phyloP scores from a whole-genome alignment of 345 rosid species.

The Chamaenerion angustifolium region DNA sequence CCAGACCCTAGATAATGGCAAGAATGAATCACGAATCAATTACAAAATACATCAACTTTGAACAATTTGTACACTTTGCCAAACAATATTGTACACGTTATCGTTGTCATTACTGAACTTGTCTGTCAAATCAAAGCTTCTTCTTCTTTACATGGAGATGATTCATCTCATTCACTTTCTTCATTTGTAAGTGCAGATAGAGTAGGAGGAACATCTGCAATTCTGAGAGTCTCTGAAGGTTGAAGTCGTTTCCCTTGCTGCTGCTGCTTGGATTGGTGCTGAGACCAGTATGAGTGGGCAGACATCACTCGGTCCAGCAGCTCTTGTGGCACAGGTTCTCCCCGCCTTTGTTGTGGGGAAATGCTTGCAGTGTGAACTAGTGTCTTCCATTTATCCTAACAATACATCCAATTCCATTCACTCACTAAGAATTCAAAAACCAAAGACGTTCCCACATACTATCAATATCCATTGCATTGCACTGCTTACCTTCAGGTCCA shows the following conservation, averaged over 20 bases:
- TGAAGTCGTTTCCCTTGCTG: constrained; percentile 29
- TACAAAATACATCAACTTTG: too few species aligned
- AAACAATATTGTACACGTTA: too few species aligned
- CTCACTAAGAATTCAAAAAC: neutral
- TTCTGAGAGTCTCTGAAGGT: constrained; percentile 7
- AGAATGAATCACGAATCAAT: too few species aligned
- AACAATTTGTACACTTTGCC: too few species aligned
- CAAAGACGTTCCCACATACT: too few species aligned
- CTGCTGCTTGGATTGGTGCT: constrained; percentile 62
- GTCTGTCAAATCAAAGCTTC: too few species aligned
- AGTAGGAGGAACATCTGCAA: constrained; percentile 9
- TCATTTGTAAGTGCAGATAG: neutral
- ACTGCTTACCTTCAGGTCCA: constrained; percentile 59
- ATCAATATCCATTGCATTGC: too few species aligned
- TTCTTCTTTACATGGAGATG: too few species aligned
- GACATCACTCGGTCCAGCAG: constrained; percentile 78
- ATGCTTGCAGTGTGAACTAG: constrained; percentile 91
- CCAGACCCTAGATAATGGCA: too few species aligned
- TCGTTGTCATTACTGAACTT: too few species aligned
- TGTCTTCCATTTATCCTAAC: constrained; percentile 97
- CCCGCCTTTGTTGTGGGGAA: constrained; percentile 83
- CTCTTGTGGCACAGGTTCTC: constrained; percentile 93
- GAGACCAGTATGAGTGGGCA: constrained; percentile 77
- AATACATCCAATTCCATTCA: neutral
- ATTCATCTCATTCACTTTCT: too few species aligned